A percentile compares a stretch with the other conserved stretches of the same genome.
phyloP scores from a whole-genome alignment of 768 basidiomycete species.

The Lyophyllum semitale region DNA sequence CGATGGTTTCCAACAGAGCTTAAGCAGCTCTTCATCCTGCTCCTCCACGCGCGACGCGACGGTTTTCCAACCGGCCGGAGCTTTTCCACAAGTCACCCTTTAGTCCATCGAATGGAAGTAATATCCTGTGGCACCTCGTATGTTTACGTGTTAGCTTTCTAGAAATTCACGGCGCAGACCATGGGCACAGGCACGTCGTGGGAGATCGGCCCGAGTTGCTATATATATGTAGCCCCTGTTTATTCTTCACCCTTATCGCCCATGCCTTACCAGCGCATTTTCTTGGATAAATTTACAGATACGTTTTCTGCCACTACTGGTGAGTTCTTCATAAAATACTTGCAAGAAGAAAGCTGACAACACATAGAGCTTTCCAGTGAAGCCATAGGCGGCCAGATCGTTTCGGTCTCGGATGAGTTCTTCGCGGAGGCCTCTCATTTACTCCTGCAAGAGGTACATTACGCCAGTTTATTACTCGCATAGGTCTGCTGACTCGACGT shows the following conservation, averaged over 20 bases:
- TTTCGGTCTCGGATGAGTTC: constrained; percentile 91
- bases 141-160: too few species aligned
- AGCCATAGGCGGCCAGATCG: constrained; percentile 74
- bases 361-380: constrained; percentile 83
- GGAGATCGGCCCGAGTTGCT: neutral
- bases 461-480: neutral
- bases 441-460: constrained; percentile 74
- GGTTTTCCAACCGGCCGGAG: too few species aligned
- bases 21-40: too few species aligned
- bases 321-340: constrained; percentile 17
- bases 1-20: too few species aligned
- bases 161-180: too few species aligned
- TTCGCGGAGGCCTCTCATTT: constrained; percentile 88
- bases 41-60: too few species aligned
- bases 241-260: constrained; percentile 8
- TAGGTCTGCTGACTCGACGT: constrained; percentile 7
- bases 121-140: too few species aligned
- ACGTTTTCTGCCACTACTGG: constrained; percentile 55
- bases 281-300: constrained; percentile 47
- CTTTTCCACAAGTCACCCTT: neutral
- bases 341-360: neutral
- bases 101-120: neutral
- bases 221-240: neutral
- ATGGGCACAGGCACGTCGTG: neutral
- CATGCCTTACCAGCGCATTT: constrained; percentile 48